Conservation (phyloP, 805 yeast genomes). For the Candida boleticola region DNA sequence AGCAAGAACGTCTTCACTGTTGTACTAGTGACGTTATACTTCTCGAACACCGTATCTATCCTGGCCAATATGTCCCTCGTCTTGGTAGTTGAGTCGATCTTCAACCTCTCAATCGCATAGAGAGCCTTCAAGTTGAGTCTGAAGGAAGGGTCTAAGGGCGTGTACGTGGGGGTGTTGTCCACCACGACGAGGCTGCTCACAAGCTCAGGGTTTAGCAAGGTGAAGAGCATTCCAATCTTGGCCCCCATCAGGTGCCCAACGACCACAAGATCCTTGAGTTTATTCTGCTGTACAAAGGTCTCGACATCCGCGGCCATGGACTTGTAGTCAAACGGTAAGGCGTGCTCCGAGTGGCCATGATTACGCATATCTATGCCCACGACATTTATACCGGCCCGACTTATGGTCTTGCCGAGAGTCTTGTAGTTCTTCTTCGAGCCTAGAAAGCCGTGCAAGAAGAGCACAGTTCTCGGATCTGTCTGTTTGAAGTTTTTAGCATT, state of each 20-base stretch:
- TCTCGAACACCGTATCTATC: neutral
- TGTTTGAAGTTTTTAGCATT: neutral
- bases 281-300: constrained; percentile 25
- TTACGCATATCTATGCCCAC: constrained; percentile 52
- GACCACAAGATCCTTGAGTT: constrained; percentile 18
- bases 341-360: constrained; percentile 51
- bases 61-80: neutral
- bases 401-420: constrained; percentile 34
- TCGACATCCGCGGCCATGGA: constrained; percentile 44
- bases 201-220: constrained; percentile 38
- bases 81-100: neutral
- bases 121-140: constrained; percentile 2
- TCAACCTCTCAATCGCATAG: neutral
- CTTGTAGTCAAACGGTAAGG: constrained; percentile 43
- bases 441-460: constrained; percentile 50
- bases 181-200: constrained; percentile 45
- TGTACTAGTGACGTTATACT: neutral
- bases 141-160: constrained; percentile 24
- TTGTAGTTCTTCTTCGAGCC: constrained; percentile 48
- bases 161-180: constrained; percentile 46
- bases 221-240: constrained; percentile 48
- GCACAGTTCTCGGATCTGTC: constrained; percentile 3
- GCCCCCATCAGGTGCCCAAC: constrained; percentile 66
- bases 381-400: constrained; percentile 27
- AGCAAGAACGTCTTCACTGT: constrained; percentile 2